Percentiles rank a stretch among this genome's conserved stretches.
phyloP scores from a whole-genome alignment of 164 flowering plant genomes.

The Vitis riparia region DNA sequence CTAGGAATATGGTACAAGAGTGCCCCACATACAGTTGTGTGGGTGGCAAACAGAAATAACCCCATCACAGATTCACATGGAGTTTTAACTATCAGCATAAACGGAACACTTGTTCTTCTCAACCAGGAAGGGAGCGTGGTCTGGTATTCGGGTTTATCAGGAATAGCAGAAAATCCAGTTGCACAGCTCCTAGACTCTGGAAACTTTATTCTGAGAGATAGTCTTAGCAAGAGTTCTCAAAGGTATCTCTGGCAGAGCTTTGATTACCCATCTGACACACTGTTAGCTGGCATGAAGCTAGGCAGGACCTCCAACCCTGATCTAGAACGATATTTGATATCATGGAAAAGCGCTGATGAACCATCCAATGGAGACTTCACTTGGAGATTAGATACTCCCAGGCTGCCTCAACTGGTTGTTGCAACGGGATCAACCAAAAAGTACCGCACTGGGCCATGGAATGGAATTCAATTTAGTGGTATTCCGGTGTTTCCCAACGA shows the following conservation, averaged over 20 bases:
- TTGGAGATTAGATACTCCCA: too few relatives aligned
- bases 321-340: slow-evolving; percentile 11
- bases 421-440: too few relatives aligned
- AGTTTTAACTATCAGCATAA: background rate
- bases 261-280: slow-evolving; percentile 32
- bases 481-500: too few relatives aligned
- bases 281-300: slow-evolving; percentile 27
- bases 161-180: slow-evolving; percentile 4
- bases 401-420: too few relatives aligned
- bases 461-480: too few relatives aligned
- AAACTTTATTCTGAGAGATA: slow-evolving; percentile 20
- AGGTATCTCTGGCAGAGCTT: slow-evolving; percentile 34
- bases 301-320: slow-evolving; percentile 27
- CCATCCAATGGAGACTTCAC: slow-evolving; percentile 12
- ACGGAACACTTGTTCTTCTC: slow-evolving; percentile 20
- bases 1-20: slow-evolving; percentile 28
- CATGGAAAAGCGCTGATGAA: slow-evolving; percentile 34
- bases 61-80: slow-evolving; percentile 15
- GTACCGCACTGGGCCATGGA: too few relatives aligned
- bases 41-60: slow-evolving; percentile 28
- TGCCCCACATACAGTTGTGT: slow-evolving; percentile 7
- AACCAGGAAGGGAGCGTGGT: background rate
- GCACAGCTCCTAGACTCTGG: slow-evolving; percentile 29
- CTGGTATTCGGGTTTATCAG: slow-evolving; percentile 23
- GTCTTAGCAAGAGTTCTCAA: background rate